phyloP scores from a whole-genome alignment of 495 filamentous ascomycete species.

The Margaritispora aquatica region DNA sequence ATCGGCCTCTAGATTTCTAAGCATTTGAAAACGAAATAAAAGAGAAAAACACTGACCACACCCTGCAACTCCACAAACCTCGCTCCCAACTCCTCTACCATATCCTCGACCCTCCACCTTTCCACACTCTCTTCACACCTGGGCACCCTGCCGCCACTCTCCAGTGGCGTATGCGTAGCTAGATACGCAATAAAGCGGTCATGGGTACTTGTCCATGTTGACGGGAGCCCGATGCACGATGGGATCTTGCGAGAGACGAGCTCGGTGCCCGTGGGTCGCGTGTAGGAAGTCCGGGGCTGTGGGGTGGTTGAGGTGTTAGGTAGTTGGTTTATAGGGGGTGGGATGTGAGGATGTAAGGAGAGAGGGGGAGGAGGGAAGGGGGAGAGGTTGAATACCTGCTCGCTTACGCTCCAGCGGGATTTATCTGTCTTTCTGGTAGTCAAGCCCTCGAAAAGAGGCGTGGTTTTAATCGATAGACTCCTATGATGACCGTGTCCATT shows the following conservation, averaged over 20 bases:
- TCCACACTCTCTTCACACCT: conserved; percentile 7
- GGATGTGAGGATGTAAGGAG: background rate
- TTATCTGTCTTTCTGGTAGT: background rate
- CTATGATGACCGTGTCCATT: background rate
- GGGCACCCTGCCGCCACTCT: conserved; percentile 8
- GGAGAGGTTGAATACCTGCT: background rate
- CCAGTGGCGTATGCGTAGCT: conserved; percentile 17
- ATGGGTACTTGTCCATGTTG: conserved; percentile 10
- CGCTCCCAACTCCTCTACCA: conserved; percentile 1
- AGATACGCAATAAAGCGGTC: conserved; percentile 22
- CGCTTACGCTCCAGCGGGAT: background rate
- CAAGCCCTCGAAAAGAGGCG: background rate
- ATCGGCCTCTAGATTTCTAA: no score
- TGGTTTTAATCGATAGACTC: background rate
- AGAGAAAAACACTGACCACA: conserved; percentile 1
- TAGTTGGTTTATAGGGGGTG: background rate
- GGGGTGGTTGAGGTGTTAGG: background rate
- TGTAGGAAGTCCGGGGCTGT: no score
- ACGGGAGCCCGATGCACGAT: conserved; percentile 10
- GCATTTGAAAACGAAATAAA: background rate
- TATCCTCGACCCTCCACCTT: conserved; percentile 11
- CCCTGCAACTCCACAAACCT: conserved; percentile 5
- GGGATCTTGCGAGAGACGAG: conserved; percentile 2
- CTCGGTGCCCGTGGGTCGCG: background rate
- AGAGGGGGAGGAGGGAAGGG: background rate